phyloP scores from a whole-genome alignment of 306 rosid genomes.

The Malus fusca region DNA sequence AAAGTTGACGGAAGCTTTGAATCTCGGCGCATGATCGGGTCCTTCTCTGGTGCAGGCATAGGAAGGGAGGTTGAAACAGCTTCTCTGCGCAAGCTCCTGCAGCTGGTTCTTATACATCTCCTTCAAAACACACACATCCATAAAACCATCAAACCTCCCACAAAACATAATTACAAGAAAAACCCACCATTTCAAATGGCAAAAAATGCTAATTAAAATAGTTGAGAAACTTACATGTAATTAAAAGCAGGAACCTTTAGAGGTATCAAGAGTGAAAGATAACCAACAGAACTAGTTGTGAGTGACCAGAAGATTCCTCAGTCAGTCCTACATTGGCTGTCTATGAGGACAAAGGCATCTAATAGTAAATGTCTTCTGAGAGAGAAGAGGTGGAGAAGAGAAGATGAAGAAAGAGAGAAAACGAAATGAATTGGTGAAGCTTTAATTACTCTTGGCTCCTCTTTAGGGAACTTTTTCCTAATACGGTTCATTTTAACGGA shows the following conservation, averaged over 20 bases:
- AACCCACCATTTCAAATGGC: neutral
- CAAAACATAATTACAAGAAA: neutral
- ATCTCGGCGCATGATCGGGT: slow-evolving; percentile 28
- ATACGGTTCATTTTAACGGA: too few relatives aligned
- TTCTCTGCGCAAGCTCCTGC: slow-evolving; percentile 32
- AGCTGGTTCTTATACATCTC: slow-evolving; percentile 28
- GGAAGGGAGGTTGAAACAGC: slow-evolving; percentile 29
- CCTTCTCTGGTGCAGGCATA: slow-evolving; percentile 29
- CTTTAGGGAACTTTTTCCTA: neutral
- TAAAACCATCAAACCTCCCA: neutral
- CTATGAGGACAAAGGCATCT: neutral
- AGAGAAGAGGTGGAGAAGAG: neutral
- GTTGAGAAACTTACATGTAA: neutral
- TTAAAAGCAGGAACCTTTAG: neutral
- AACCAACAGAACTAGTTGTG: neutral
- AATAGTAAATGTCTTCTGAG: neutral
- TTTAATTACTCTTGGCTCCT: neutral
- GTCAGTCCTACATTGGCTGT: slow-evolving; percentile 1
- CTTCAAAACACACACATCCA: neutral
- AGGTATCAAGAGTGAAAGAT: neutral
- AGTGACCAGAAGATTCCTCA: neutral
- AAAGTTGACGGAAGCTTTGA: slow-evolving; percentile 28
- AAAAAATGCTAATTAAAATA: neutral
- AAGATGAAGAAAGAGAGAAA: neutral
- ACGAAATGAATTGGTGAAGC: neutral